Base-by-base conservation (phyloP, 2,329 filamentous ascomycete species). In the Claviceps humidiphila region DNA sequence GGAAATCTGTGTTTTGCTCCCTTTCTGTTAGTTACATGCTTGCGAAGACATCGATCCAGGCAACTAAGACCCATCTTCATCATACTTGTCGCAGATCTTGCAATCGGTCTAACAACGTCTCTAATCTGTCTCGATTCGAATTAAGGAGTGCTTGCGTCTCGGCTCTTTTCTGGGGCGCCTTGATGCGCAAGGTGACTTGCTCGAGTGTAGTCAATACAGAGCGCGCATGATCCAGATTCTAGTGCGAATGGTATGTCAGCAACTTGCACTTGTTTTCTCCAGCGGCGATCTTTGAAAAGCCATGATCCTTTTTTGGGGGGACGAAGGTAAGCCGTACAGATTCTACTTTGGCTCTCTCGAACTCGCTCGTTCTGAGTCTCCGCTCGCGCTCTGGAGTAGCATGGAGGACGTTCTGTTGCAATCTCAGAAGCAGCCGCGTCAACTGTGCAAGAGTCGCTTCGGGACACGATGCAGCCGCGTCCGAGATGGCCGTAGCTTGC, bases 171-270 rank as follows among this genome's bases (percentile, higher is more conserved):
- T 73, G 65, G 53, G 76, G 75, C 37, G 76, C 69, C 63, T 82
- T 82, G 56, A 82, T 68, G n/a, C 67, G 71, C 14, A 78, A 67
- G 5, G 80, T 75, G 58, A 85, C 80, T 59, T 87, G 84, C 64
- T 89, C 87, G 43, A 89, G 75, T 54, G 76, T 81, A 20, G 84
- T 76, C 52, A 90, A 78, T 34, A 87, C 74, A 0, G 74, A 76
- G 42, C 82, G 80, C 20, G 87, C 86, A 63, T 86, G 80, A 58
- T 85, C 78, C 55, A 91, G 72, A 60, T 89, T 90, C 80, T 87
- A 56, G 22, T 37, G 30, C 30, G 2, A 22, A 8, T 47, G 20
- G 4, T 38, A 13, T 30, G 24, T 45, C 26, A 45, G 43, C 43
- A 30, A n/a, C 9, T 14, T 16, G 14, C 13, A 26, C 1, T 24